Base-by-base conservation (phyloP, 2,329 filamentous ascomycete species). In the Aureobasidium vineae region DNA sequence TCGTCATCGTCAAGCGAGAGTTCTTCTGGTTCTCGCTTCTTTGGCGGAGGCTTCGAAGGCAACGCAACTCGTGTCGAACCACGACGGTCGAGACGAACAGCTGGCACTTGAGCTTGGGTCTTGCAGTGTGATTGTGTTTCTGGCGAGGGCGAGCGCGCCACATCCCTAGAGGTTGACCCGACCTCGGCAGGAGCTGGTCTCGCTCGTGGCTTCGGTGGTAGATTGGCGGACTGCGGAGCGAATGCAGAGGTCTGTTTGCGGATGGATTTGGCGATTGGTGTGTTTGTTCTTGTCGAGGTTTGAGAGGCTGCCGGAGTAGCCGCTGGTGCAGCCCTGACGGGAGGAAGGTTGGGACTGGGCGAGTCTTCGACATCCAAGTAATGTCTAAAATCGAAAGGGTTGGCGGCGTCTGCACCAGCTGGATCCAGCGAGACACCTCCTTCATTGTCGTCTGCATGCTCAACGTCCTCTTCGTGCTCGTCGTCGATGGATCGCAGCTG, bases 381-480 rank as follows among this genome's bases (percentile, higher is more conserved):
- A 66, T 82, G 80, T n/a, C 81, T 73, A 70, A 78, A 82, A 70
- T 83, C 81, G 71, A 78, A 83, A 0, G 81, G 81, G 67, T 83
- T 83, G 69, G 73, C 70, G 4, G 76, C 72, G 41, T 82, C 81
- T 0, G 79, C 74, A 19, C 74, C 75, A 28, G 73, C 74, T 15
- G 76, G n/a, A 36, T 57, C 50, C 26, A 43, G 31, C 15, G 38
- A n/a, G 5, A 53, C 61, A 8, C 61, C 75, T 13, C 77, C 75
- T 16, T 77, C 70, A 6, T 71, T 70, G 1, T 77, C 75, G 11
- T 73, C 72, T 54, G 50, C 50, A 15, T 23, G 11, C n/a, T 28
- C 49, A n/a, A 47, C 19, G 33, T 43, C 31, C 16, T 74, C 68
- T 67, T 70, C 69, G 16, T 74, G 71, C 10, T 73, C 68, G 3